Percentiles rank a stretch among this genome's conserved stretches.
Evolutionary conservation across 305 asterid species (phyloP).

Genomic region (Plantago lanceolata): DNA sequence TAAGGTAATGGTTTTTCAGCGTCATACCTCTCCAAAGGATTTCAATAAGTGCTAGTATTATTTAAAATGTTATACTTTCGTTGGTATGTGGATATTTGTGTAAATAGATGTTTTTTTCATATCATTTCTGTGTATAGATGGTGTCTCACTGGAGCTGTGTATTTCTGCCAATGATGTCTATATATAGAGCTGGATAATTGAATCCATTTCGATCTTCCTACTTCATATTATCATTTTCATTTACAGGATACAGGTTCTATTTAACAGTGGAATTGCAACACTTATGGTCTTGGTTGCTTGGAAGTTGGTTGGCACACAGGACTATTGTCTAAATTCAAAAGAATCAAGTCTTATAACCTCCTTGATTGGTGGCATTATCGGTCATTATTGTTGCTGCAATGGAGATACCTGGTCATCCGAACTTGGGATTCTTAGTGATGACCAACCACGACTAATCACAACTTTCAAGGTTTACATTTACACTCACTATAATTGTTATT

Average conservation of each 20-base stretch:
- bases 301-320: constrained; percentile 58
- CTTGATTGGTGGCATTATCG: constrained; percentile 71
- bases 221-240: constrained; percentile 16
- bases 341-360: constrained; percentile 52
- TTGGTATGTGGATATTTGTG: background rate
- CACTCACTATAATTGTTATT: constrained; percentile 3
- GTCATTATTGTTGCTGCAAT: constrained; percentile 89
- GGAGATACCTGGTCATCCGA: constrained; percentile 99
- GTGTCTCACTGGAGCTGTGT: background rate
- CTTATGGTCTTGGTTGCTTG: constrained; percentile 53
- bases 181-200: background rate
- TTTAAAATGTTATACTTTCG: background rate
- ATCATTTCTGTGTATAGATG: background rate
- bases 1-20: background rate
- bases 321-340: constrained; percentile 71
- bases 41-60: background rate
- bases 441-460: constrained; percentile 74
- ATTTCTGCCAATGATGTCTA: constrained; percentile 6
- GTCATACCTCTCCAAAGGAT: background rate
- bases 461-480: constrained; percentile 61
- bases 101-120: background rate
- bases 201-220: constrained; percentile 7
- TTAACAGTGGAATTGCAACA: constrained; percentile 73
- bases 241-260: constrained; percentile 79
- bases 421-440: constrained; percentile 86